Evolutionary conservation across 2,329 filamentous ascomycete genomes (phyloP).

Genomic region (Escovopsis sp.): DNA sequence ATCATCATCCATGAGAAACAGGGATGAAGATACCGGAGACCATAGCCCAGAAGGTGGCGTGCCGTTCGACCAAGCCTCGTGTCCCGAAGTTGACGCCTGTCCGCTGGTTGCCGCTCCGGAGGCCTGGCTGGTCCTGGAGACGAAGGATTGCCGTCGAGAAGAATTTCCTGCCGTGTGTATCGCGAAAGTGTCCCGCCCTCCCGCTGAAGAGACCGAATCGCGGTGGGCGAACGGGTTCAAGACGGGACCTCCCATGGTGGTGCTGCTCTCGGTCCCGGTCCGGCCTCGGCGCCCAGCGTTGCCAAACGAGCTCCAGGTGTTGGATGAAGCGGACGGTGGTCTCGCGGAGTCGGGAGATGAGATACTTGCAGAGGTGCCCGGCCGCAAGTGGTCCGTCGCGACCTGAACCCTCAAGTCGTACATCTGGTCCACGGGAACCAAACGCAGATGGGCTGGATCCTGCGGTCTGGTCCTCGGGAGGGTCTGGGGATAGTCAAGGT

Average conservation of each 20-base stretch:
- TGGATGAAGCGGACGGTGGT: slow-evolving; percentile 17
- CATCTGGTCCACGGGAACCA: slow-evolving; percentile 39
- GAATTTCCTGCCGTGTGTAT: slow-evolving; percentile 20
- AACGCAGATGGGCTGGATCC: slow-evolving; percentile 11
- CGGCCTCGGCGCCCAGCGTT: slow-evolving; percentile 19
- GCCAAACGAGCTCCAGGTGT: slow-evolving; percentile 14
- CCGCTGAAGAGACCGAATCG: slow-evolving; percentile 25
- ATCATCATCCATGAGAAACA: slow-evolving; percentile 30
- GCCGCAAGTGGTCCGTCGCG: slow-evolving; percentile 57
- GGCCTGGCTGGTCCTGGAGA: slow-evolving; percentile 2
- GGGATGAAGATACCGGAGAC: slow-evolving; percentile 22
- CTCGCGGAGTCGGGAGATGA: slow-evolving; percentile 21
- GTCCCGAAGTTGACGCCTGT: slow-evolving; percentile 7
- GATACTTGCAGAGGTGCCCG: slow-evolving; percentile 20
- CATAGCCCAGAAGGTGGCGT: slow-evolving; percentile 17
- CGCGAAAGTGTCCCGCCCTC: slow-evolving; percentile 31
- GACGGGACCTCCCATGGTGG: slow-evolving; percentile 9
- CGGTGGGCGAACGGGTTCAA: slow-evolving; percentile 25
- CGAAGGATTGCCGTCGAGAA: slow-evolving; percentile 10
- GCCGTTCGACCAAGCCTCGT: slow-evolving; percentile 9
- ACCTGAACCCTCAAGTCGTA: slow-evolving; percentile 66
- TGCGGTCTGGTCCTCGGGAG: slow-evolving; percentile 15
- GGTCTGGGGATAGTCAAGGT: slow-evolving; percentile 23
- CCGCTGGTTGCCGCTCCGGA: slow-evolving; percentile 9
- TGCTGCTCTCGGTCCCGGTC: slow-evolving; percentile 14